Evolutionary conservation across 176 grass and related monocot genomes (phyloP), one percentile per base, ranked within the genome.

Genomic region (Tillandsia fasciculata): DNA sequence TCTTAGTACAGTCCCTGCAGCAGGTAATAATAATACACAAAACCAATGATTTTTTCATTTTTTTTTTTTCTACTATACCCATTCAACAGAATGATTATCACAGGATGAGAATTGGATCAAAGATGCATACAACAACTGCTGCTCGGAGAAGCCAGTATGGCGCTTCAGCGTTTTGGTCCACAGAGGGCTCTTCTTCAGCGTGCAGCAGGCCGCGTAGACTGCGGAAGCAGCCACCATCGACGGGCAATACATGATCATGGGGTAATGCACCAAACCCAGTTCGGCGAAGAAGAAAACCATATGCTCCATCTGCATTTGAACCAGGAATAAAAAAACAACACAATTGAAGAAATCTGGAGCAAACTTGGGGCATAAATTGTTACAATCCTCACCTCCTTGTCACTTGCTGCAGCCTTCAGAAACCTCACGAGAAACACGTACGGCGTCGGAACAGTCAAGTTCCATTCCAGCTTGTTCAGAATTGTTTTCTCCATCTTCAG

Each of bases 261-360:
- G 68, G 22, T 97, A 97, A 17, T 97, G 94, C 84, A 97, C 82
- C 51, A 97, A 50, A 2, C 78, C 77, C 69, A 97, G 66, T 47
- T 97, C 94, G 12, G 94, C 82, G 10, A 92, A 97, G 82, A 97
- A 97, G 70, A 86, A 99, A n/a, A 90, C 74, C 82, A 88, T 87
- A 18, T 90, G 81, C 51, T 94, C 89, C 89, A 96, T 72, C 93
- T 96, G 83, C 72, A 73, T 66, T 17, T 80, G 73, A 14, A 49
- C 26, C 76, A 67, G 17, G 11, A 50, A 80, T 17, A 17, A 61
- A 15, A 15, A 72, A 70, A 22, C 12, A n/a, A 33, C 65, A 52
- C 67, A 50, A 9, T 56, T 72, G 68, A 9, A 28, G 68, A 9
- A 28, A 14, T 50, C 65, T 82, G 11, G 67, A 67, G 54, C 42